These are phyloP conservation scores for Phoenix dactylifera DNA, from an alignment of 176 grass and related monocot species.

Conservation along the genomic window DNA sequence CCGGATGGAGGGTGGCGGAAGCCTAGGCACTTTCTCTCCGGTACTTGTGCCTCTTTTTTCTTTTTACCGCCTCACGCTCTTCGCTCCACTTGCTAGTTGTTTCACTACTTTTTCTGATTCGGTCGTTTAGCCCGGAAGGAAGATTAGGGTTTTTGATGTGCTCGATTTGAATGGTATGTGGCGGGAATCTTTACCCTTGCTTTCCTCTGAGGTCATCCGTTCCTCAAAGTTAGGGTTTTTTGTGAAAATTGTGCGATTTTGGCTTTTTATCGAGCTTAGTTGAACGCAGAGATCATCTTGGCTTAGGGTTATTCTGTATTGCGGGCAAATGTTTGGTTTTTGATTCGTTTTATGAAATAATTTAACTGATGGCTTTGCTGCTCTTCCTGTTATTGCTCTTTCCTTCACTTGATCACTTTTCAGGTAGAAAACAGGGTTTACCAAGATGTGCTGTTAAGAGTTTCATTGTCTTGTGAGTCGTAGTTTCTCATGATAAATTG, in stretches of 20 bases:
- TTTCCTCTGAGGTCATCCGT: neutral
- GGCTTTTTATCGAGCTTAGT: no score
- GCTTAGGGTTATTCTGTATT: no score
- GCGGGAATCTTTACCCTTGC: neutral
- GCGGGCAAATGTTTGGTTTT: no score
- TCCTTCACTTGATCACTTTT: no score
- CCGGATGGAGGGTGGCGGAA: slow-evolving; percentile 99
- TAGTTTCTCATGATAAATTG: no score
- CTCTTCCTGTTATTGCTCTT: no score
- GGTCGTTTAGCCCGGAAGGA: neutral
- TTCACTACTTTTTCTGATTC: neutral
- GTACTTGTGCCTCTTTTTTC: slow-evolving; percentile 27
- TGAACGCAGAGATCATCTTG: no score
- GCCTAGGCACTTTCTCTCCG: slow-evolving; percentile 49
- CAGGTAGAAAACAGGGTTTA: no score
- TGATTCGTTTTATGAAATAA: no score
- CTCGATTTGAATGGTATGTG: slow-evolving; percentile 3
- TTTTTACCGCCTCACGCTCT: neutral
- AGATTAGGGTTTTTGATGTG: slow-evolving; percentile 24
- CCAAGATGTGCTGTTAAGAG: no score
- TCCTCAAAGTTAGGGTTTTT: slow-evolving; percentile 3
- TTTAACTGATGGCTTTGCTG: no score
- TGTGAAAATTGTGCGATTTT: neutral
- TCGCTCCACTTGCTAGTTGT: neutral
- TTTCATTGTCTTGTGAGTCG: no score